These are phyloP conservation scores for Buddleja alternifolia DNA, from an alignment of 257 asterid species.

Conservation along the genomic window DNA sequence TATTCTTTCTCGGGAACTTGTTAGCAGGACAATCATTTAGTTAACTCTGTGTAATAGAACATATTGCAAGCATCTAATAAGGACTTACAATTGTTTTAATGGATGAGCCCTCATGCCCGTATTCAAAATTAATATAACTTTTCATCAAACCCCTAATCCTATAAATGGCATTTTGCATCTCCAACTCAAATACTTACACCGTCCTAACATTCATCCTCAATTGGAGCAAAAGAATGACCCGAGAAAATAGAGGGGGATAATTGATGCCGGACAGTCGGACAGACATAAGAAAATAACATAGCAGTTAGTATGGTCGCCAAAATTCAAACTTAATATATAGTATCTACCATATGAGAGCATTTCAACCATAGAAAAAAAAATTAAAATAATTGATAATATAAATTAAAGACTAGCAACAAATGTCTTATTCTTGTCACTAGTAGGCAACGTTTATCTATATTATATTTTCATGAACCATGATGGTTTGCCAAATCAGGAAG, in stretches of 20 bases:
- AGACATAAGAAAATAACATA: background rate
- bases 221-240: slow-evolving; percentile 3
- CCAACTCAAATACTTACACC: background rate
- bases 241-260: background rate
- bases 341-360: background rate
- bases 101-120: background rate
- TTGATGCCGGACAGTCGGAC: no score
- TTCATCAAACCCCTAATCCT: slow-evolving; percentile 1
- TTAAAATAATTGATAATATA: background rate
- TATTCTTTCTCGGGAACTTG: background rate
- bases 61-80: slow-evolving; percentile 5
- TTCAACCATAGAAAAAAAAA: background rate
- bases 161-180: slow-evolving; percentile 1
- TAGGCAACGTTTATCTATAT: slow-evolving; percentile 5
- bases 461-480: background rate
- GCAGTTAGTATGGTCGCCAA: background rate
- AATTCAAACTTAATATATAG: slow-evolving; percentile 13
- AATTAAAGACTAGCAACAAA: background rate
- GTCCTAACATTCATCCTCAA: background rate
- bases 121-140: background rate
- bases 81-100: slow-evolving; percentile 2
- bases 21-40: background rate
- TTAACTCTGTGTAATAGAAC: slow-evolving; percentile 1
- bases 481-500: background rate
- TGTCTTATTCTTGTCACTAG: slow-evolving; percentile 2